These are phyloP conservation scores for Sarcodon sp. DNA, from an alignment of 768 basidiomycete genomes.

Conservation along the genomic window DNA sequence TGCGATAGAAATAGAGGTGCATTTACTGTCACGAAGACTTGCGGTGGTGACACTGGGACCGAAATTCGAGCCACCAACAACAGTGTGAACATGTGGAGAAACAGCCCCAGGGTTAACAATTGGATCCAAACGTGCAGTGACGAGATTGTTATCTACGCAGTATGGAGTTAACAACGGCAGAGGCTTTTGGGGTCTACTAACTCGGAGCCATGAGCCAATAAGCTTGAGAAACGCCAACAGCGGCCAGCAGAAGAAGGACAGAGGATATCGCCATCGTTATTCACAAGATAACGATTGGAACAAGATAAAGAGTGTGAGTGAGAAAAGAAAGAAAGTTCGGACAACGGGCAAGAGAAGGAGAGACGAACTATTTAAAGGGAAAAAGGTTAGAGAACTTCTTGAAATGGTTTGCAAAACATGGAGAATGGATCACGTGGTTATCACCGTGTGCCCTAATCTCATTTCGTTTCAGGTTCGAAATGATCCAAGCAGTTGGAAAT, in stretches of 20 bases:
- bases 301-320: not conserved
- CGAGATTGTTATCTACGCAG: slow-evolving; percentile 25
- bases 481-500: too few relatives aligned
- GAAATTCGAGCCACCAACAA: slow-evolving; percentile 42
- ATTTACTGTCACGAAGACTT: slow-evolving; percentile 25
- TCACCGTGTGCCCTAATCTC: too few relatives aligned
- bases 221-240: not conserved
- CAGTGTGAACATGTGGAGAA: slow-evolving; percentile 36
- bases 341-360: not conserved
- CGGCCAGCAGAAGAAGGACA: not conserved
- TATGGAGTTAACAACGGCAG: not conserved
- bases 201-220: not conserved
- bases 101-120: slow-evolving; percentile 33
- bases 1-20: slow-evolving; percentile 10
- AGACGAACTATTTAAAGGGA: not conserved
- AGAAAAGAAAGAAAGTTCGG: not conserved
- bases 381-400: too few relatives aligned
- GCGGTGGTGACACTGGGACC: slow-evolving; percentile 26
- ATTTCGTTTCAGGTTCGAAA: too few relatives aligned
- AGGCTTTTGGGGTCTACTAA: not conserved
- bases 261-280: not conserved
- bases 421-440: too few relatives aligned
- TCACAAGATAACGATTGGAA: not conserved
- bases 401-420: too few relatives aligned
- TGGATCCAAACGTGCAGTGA: slow-evolving; percentile 37